Conservation (phyloP, 305 asterid genomes). For the Rubia peregrina region DNA sequence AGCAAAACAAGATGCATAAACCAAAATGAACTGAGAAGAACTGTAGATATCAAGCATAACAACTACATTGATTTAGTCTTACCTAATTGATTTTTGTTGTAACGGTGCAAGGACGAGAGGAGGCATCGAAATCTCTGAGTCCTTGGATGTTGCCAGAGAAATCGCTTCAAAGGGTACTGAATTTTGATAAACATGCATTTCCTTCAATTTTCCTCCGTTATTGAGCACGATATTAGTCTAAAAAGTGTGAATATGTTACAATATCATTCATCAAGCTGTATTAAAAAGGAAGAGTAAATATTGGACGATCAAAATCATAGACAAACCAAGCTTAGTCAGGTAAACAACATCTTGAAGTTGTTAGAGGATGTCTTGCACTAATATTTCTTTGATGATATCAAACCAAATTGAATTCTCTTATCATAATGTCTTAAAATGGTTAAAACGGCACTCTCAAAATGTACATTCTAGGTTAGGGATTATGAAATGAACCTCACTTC, state of each 20-base stretch:
- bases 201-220: slow-evolving; percentile 55
- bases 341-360: slow-evolving; percentile 77
- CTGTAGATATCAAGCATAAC: neutral
- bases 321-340: slow-evolving; percentile 62
- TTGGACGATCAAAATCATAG: neutral
- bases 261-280: neutral
- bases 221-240: slow-evolving; percentile 74
- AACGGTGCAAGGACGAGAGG: slow-evolving; percentile 84
- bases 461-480: neutral
- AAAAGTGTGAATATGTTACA: slow-evolving; percentile 19
- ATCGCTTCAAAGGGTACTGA: slow-evolving; percentile 29
- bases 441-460: neutral
- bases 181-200: slow-evolving; percentile 30
- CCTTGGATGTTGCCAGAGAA: slow-evolving; percentile 26
- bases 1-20: too few species aligned
- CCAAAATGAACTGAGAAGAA: neutral
- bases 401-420: neutral
- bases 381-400: slow-evolving; percentile 41
- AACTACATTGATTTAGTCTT: slow-evolving; percentile 17
- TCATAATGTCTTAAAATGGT: too few species aligned
- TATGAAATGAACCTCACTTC: slow-evolving; percentile 55
- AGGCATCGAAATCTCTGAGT: slow-evolving; percentile 87
- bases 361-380: slow-evolving; percentile 68
- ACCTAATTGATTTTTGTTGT: slow-evolving; percentile 59
- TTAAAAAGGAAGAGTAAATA: neutral